Percentiles rank a stretch among this genome's conserved stretches.
Evolutionary conservation across 805 yeast species (phyloP).

Genomic region (Jamesozyma jinghongensis): DNA sequence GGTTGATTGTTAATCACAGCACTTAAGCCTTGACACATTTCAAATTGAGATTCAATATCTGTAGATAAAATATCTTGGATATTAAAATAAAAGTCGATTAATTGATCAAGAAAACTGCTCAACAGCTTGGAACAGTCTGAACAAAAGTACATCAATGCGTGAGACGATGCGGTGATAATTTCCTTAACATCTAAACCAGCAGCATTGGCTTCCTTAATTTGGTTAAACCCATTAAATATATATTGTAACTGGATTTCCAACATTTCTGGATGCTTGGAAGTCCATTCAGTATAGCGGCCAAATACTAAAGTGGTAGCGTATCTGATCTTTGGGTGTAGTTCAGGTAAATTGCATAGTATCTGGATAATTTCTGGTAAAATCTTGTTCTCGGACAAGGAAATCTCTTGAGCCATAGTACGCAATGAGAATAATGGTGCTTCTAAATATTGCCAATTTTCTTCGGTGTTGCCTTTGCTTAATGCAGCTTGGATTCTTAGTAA

Average conservation of each 20-base stretch:
- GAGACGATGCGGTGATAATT: constrained; percentile 78
- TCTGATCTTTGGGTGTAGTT: constrained; percentile 65
- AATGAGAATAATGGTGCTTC: constrained; percentile 87
- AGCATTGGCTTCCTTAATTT: constrained; percentile 9
- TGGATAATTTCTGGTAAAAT: constrained; percentile 57
- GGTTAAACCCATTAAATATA: constrained; percentile 64
- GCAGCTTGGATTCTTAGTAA: constrained; percentile 45
- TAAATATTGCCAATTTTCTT: constrained; percentile 62
- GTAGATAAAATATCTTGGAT: constrained; percentile 37
- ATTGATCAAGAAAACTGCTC: constrained; percentile 60
- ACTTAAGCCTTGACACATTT: constrained; percentile 83
- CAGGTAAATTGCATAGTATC: constrained; percentile 60
- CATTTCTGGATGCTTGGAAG: constrained; percentile 72
- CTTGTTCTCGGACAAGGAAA: constrained; percentile 52
- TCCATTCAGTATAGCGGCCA: constrained; percentile 97
- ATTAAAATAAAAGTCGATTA: constrained; percentile 61
- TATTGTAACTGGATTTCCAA: constrained; percentile 77
- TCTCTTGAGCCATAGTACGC: constrained; percentile 92
- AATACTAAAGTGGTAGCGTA: constrained; percentile 89
- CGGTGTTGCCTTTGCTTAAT: constrained; percentile 15
- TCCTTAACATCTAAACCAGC: constrained; percentile 24
- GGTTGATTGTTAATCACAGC: constrained; percentile 63
- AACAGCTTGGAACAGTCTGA: constrained; percentile 73
- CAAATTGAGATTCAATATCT: constrained; percentile 62
- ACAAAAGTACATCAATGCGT: constrained; percentile 89